phyloP scores from a whole-genome alignment of 805 yeast genomes.

The Candida odintsovae region DNA sequence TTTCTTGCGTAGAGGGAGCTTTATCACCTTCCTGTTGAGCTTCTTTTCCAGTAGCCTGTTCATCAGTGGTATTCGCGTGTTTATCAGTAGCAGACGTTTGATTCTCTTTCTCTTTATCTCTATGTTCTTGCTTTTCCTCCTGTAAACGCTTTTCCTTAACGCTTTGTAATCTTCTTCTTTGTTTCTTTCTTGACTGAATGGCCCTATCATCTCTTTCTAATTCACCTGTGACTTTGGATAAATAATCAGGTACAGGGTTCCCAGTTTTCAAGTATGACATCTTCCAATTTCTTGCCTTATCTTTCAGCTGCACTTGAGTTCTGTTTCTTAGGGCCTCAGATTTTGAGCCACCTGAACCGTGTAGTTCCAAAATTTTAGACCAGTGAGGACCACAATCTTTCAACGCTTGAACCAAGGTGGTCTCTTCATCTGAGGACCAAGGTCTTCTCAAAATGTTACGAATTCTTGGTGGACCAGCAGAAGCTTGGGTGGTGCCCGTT shows the following conservation, averaged over 20 bases:
- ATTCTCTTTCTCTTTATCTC: background rate
- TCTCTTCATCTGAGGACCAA: conserved; percentile 90
- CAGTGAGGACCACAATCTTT: conserved; percentile 85
- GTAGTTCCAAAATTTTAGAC: conserved; percentile 84
- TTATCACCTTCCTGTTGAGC: background rate
- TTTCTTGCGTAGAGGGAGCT: too few species aligned
- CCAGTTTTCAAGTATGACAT: conserved; percentile 75
- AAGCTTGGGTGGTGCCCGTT: conserved; percentile 6
- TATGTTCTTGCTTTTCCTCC: background rate
- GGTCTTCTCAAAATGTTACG: conserved; percentile 45
- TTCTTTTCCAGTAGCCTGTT: too few species aligned
- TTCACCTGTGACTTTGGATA: conserved; percentile 85
- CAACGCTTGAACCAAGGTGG: conserved; percentile 74
- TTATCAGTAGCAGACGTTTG: background rate
- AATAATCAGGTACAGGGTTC: conserved; percentile 71
- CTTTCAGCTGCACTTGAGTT: conserved; percentile 88
- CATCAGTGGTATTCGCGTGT: background rate
- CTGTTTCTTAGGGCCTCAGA: conserved; percentile 82
- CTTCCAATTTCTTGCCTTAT: conserved; percentile 95
- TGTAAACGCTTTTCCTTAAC: conserved; percentile 2
- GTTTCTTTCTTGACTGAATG: conserved; percentile 25
- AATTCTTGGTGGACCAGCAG: conserved; percentile 17
- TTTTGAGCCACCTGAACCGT: conserved; percentile 89
- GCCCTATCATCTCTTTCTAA: conserved; percentile 48
- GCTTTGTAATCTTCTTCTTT: conserved; percentile 10